Evolutionary conservation across 352 stramenopile species (phyloP).

Genomic region (Globisporangium carolinianum): DNA sequence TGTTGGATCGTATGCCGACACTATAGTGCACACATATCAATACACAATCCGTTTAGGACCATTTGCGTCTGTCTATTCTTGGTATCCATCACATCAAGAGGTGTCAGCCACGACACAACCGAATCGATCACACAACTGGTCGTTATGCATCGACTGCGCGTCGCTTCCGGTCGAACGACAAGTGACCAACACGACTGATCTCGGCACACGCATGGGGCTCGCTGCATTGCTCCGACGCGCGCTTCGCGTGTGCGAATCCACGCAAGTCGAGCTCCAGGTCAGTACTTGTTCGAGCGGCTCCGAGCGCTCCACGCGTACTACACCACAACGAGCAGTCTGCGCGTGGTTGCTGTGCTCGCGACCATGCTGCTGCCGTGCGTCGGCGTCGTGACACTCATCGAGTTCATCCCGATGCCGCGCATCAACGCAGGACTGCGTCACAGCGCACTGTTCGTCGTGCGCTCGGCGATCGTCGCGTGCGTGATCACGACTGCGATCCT

Average conservation of each 20-base stretch:
- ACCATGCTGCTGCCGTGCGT: slow-evolving; percentile 13
- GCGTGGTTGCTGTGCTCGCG: neutral
- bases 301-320: neutral
- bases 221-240: neutral
- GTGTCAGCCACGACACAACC: no score
- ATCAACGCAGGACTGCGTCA: slow-evolving; percentile 7
- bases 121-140: no score
- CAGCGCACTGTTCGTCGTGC: slow-evolving; percentile 16
- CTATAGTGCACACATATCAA: no score
- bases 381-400: slow-evolving; percentile 7
- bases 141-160: no score
- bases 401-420: slow-evolving; percentile 19
- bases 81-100: no score
- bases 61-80: no score
- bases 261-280: neutral
- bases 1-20: no score
- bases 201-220: no score
- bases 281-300: neutral
- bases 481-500: slow-evolving; percentile 13
- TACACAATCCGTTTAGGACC: no score
- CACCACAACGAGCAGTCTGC: neutral
- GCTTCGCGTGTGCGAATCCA: neutral
- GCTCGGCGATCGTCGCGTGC: slow-evolving; percentile 15
- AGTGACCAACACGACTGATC: no score
- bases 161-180: no score